Conservation (phyloP, 495 filamentous ascomycete species). For the Melanomma pulvis-pyrius region DNA sequence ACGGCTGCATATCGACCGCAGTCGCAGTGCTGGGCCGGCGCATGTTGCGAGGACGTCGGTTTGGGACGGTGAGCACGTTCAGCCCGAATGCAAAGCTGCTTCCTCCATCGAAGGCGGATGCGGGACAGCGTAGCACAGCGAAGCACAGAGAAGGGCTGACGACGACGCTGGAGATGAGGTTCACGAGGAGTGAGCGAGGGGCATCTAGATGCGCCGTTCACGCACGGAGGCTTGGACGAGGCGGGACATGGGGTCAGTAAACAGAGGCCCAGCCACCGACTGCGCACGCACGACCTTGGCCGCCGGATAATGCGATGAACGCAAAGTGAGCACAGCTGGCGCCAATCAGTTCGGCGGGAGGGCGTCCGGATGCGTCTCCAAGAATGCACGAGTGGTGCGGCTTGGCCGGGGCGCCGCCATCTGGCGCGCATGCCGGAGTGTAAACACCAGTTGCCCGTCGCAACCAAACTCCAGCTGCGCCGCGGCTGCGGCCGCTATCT, state of each 20-base stretch:
- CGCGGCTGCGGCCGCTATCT: background rate
- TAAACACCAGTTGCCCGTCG: slow-evolving; percentile 23
- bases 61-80: slow-evolving; percentile 5
- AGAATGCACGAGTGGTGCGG: background rate
- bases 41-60: slow-evolving; percentile 15
- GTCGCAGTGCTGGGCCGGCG: background rate
- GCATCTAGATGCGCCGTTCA: slow-evolving; percentile 27
- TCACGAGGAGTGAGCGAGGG: slow-evolving; percentile 9
- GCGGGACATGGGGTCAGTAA: slow-evolving; percentile 27
- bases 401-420: slow-evolving; percentile 11
- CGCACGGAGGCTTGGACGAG: slow-evolving; percentile 14
- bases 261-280: slow-evolving; percentile 35
- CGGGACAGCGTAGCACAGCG: slow-evolving; percentile 11
- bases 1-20: slow-evolving; percentile 4
- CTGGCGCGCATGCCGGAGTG: background rate
- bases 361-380: background rate
- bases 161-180: background rate
- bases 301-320: background rate
- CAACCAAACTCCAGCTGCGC: background rate
- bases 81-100: slow-evolving; percentile 7
- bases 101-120: slow-evolving; percentile 26
- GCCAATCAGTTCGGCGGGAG: slow-evolving; percentile 7
- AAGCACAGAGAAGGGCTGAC: slow-evolving; percentile 6
- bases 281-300: slow-evolving; percentile 10
- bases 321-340: background rate